Evolutionary conservation across 495 filamentous ascomycete genomes (phyloP).

Genomic region (Stereocaulon alpinum): DNA sequence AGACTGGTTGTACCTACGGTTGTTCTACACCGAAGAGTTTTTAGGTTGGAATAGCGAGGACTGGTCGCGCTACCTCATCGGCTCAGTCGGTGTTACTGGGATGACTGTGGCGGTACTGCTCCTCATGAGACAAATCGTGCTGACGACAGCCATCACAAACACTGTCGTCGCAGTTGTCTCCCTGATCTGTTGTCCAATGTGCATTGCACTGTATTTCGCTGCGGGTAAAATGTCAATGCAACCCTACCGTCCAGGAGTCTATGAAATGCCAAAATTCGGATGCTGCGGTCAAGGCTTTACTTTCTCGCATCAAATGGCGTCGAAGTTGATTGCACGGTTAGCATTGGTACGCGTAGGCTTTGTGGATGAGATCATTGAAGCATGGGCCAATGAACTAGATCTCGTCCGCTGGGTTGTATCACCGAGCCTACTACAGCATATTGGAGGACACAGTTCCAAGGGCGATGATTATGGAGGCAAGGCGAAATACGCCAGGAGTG

Average conservation of each 20-base stretch:
- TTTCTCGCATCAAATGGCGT: constrained; percentile 25
- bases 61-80: constrained; percentile 34
- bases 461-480: constrained; percentile 17
- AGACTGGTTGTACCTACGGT: constrained; percentile 42
- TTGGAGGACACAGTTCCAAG: constrained; percentile 24
- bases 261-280: constrained; percentile 29
- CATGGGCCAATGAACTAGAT: constrained; percentile 25
- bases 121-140: constrained; percentile 17
- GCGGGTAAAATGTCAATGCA: constrained; percentile 32
- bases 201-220: constrained; percentile 31
- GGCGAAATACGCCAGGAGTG: constrained; percentile 12
- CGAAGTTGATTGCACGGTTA: constrained; percentile 20
- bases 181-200: constrained; percentile 25
- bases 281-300: constrained; percentile 33
- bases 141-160: constrained; percentile 23
- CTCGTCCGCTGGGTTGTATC: constrained; percentile 27
- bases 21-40: constrained; percentile 49
- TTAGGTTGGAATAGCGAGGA: constrained; percentile 47
- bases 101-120: constrained; percentile 21
- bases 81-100: constrained; percentile 24
- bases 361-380: constrained; percentile 30
- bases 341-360: constrained; percentile 15
- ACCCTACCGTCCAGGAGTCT: constrained; percentile 27
- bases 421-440: constrained; percentile 31
- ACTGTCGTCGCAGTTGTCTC: constrained; percentile 22